Evolutionary conservation across 148 eudicot genomes (phyloP).

Genomic region (Bassia scoparia): DNA sequence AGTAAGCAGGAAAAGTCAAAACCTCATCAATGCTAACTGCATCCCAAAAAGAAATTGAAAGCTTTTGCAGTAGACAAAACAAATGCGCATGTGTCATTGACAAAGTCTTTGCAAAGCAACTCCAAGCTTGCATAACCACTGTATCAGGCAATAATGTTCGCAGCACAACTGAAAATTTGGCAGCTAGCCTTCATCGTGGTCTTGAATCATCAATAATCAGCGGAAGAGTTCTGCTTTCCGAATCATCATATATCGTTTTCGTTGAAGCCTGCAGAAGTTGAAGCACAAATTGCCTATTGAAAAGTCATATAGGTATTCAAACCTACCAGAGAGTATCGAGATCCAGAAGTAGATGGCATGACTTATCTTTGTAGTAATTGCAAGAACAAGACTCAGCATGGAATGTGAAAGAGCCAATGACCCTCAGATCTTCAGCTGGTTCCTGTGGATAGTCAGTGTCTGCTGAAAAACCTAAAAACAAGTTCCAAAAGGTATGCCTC

Average conservation of each 20-base stretch:
- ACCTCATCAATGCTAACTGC: conserved; percentile 56
- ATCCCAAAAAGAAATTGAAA: conserved; percentile 37
- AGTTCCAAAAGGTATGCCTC: conserved; percentile 75
- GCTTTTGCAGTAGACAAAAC: conserved; percentile 24
- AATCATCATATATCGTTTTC: conserved; percentile 72
- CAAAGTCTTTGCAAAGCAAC: conserved; percentile 43
- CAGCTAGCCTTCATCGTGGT: conserved; percentile 84
- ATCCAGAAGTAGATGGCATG: conserved; percentile 31
- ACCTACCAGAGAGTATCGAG: conserved; percentile 42
- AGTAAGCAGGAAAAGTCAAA: conserved; percentile 73
- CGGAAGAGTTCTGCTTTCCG: conserved; percentile 60
- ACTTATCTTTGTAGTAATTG: conserved; percentile 55
- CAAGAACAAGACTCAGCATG: conserved; percentile 38
- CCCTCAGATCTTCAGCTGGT: conserved; percentile 64
- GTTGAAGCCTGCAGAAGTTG: conserved; percentile 52
- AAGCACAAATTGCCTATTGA: conserved; percentile 45
- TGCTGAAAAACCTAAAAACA: conserved; percentile 49
- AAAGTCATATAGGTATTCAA: conserved; percentile 83
- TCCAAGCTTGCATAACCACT: conserved; percentile 34
- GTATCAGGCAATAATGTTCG: conserved; percentile 34
- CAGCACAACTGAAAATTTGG: conserved; percentile 54
- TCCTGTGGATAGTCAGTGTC: conserved; percentile 49
- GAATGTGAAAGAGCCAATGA: conserved; percentile 39
- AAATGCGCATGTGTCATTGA: conserved; percentile 29
- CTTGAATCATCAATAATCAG: conserved; percentile 66